These are phyloP conservation scores for Chrysoporthe austroafricana DNA, from an alignment of 2,329 filamentous ascomycete genomes.

Conservation along the genomic window DNA sequence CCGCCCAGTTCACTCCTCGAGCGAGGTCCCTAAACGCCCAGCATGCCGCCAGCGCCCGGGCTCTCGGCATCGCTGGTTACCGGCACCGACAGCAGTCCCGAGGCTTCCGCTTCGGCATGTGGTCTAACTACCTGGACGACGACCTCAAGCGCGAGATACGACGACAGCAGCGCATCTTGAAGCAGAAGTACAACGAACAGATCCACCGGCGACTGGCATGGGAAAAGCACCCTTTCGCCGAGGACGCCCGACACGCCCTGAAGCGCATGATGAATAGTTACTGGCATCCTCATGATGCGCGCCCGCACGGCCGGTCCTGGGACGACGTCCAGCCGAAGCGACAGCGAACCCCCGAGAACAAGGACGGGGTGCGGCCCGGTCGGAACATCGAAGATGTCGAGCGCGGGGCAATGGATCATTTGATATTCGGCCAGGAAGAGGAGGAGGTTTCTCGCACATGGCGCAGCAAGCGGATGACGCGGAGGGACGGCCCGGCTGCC, in stretches of 20 bases:
- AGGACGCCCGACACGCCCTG: conserved; percentile 42
- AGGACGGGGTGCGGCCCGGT: conserved; percentile 43
- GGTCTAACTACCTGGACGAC: conserved; percentile 48
- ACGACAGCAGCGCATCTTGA: conserved; percentile 47
- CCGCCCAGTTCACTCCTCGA: conserved; percentile 37
- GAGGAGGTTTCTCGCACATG: neutral
- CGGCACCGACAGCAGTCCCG: conserved; percentile 46
- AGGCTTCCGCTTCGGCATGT: conserved; percentile 53
- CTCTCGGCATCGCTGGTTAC: conserved; percentile 31
- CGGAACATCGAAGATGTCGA: conserved; percentile 51
- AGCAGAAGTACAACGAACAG: conserved; percentile 51
- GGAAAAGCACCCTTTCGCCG: conserved; percentile 45
- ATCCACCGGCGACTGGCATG: conserved; percentile 50
- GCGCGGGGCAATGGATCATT: conserved; percentile 48
- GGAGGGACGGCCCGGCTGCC: neutral
- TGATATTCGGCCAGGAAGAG: conserved; percentile 40
- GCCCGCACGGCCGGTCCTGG: conserved; percentile 39
- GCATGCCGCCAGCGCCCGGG: conserved; percentile 28
- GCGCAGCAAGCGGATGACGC: conserved; percentile 9
- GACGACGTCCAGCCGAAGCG: conserved; percentile 41
- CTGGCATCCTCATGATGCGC: conserved; percentile 39
- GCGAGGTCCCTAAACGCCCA: conserved; percentile 33
- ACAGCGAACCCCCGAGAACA: conserved; percentile 41
- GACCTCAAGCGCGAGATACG: conserved; percentile 48
- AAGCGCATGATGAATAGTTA: conserved; percentile 49